Evolutionary conservation across 2,329 filamentous ascomycete genomes (phyloP), one percentile per base, ranked within the genome.

Genomic region (Xylariaceae sp.): DNA sequence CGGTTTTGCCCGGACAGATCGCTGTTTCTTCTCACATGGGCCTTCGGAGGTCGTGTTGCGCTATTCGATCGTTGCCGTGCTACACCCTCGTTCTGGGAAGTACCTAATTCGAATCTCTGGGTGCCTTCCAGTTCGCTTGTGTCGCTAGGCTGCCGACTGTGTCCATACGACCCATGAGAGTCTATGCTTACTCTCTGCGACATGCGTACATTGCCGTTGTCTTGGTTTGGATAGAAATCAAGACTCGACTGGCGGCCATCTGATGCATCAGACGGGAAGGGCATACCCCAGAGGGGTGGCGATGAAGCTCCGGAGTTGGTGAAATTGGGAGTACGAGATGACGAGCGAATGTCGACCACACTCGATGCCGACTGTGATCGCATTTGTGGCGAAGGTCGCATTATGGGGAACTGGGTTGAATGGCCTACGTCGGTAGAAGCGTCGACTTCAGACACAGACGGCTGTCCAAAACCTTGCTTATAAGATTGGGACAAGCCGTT

Each of bases 361-460:
- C 32, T 56, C 7, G 64, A 59, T 13, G 62, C 61, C 11, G 68
- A 67, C 6, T 50, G 53, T 6, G 55, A 54, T 37, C 61, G 57
- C 16, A 47, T 8, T 9, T 57, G 53, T 24, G 59, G 48, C 9
- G 63, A 64, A n/a, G 49, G 58, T 8, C 57, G 53, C 36, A 62
- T 67, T 4, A 67, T 69, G 9, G 64, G 68, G 50, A 55, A 40
- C 29, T 20, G 27, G 9, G 70, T 71, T 8, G 75, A 60, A 6
- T 76, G 74, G 36, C 79, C 73, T 20, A 73, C 66, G 24, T 77
- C 76, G 52, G 73, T 67, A 52, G 73, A 66, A 26, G 71, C 70
- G 52, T 77, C 75, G 4, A 75, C 66, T 39, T 79, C 75, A 0
- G 77, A 78, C 10, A 77, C 68, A 1, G 77, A 72, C 1, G 68